phyloP scores from a whole-genome alignment of 345 rosid species.

The Gossypium ekmanianum region DNA sequence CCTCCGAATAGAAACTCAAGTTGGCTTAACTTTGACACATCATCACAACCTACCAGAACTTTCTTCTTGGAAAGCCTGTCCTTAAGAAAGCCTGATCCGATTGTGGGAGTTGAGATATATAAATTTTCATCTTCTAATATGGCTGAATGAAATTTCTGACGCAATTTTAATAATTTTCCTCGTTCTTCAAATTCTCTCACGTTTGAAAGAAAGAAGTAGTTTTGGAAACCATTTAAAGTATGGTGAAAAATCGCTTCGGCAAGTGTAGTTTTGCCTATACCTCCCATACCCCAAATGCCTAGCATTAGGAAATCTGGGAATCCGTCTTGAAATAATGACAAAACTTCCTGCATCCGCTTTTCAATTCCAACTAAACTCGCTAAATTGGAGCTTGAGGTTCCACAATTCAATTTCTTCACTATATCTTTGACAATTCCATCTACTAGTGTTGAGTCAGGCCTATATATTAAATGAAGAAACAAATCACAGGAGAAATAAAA shows the following conservation, averaged over 20 bases:
- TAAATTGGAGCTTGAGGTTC: neutral
- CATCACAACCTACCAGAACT: neutral
- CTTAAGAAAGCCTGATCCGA: no score
- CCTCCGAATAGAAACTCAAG: neutral
- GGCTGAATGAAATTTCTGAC: no score
- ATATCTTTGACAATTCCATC: constrained; percentile 26
- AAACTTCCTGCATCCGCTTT: neutral
- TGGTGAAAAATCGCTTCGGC: no score
- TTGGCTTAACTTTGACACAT: neutral
- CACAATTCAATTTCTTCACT: constrained; percentile 22
- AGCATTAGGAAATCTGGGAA: constrained; percentile 19
- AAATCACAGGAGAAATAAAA: neutral
- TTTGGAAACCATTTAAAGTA: no score
- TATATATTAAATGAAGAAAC: neutral
- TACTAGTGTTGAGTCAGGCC: constrained; percentile 29
- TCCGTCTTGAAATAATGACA: neutral
- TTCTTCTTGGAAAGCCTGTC: no score
- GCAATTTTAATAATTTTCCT: no score
- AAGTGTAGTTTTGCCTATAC: constrained; percentile 30
- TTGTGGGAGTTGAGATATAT: no score
- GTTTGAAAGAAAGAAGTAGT: no score
- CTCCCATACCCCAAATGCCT: constrained; percentile 49
- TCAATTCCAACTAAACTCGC: neutral
- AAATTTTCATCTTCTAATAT: no score
- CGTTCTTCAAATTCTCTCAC: neutral